phyloP scores from a whole-genome alignment of 345 rosid genomes.

The Noccaea caerulescens region DNA sequence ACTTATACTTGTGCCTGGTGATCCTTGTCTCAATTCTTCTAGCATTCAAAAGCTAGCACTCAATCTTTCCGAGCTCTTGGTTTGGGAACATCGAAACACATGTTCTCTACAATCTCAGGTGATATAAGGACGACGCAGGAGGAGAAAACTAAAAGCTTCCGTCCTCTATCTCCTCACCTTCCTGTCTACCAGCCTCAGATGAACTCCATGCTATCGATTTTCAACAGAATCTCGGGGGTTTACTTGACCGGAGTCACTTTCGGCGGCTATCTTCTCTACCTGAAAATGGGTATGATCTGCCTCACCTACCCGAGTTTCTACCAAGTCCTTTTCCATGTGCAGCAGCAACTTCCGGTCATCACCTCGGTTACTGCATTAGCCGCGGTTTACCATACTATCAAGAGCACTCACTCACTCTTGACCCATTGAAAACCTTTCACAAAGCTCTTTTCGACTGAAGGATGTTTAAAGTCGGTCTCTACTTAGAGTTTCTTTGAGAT shows the following conservation, averaged over 20 bases:
- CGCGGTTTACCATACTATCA: conserved; percentile 41
- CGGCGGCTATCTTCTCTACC: conserved; percentile 41
- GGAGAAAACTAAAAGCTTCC: conserved; percentile 41
- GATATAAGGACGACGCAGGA: conserved; percentile 37
- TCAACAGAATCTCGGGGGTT: conserved; percentile 48
- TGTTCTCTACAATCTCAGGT: conserved; percentile 43
- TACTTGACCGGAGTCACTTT: conserved; percentile 46
- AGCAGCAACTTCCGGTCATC: conserved; percentile 44
- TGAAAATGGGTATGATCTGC: conserved; percentile 48
- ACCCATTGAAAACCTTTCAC: conserved; percentile 29
- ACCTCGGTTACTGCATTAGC: conserved; percentile 45
- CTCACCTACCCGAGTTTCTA: conserved; percentile 46
- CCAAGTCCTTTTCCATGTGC: conserved; percentile 42
- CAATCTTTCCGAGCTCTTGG: conserved; percentile 30
- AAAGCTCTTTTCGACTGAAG: conserved; percentile 26
- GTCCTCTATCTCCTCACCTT: conserved; percentile 45
- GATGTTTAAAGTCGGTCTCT: conserved; percentile 11
- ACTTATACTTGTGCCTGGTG: conserved; percentile 16
- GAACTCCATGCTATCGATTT: conserved; percentile 47
- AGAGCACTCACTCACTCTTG: conserved; percentile 43
- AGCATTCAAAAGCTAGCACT: conserved; percentile 36
- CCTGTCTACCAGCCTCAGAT: conserved; percentile 48
- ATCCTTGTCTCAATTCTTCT: background rate
- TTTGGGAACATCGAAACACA: conserved; percentile 35
- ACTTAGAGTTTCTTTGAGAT: conserved; percentile 22